phyloP scores from a whole-genome alignment of 768 basidiomycete genomes.

The Pleurotus pulmonarius region DNA sequence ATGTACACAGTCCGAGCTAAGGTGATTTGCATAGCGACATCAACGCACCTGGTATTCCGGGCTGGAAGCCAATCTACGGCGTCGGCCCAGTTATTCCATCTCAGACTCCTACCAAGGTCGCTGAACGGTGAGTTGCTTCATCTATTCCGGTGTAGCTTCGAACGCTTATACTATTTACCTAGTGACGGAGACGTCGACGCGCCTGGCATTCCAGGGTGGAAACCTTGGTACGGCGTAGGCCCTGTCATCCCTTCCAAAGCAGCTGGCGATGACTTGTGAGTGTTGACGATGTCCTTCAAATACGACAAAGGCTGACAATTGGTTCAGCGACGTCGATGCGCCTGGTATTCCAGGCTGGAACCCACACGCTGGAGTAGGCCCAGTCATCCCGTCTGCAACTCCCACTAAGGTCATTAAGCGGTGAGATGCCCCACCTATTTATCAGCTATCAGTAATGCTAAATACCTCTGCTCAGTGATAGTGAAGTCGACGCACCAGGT shows the following conservation, averaged over 20 bases:
- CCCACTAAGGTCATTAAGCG: not conserved
- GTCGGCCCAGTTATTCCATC: not conserved
- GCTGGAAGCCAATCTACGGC: not conserved
- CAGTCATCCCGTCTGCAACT: not conserved
- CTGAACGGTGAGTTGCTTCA: too few species aligned
- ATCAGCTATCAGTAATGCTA: too few species aligned
- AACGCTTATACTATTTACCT: too few species aligned
- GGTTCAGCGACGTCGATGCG: not conserved
- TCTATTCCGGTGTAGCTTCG: too few species aligned
- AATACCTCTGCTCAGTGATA: not conserved
- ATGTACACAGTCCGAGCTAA: not conserved
- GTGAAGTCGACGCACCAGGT: not conserved
- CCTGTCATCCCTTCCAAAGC: not conserved
- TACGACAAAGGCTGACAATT: too few species aligned
- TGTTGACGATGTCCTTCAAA: too few species aligned
- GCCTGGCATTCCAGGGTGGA: not conserved
- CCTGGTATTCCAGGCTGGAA: not conserved
- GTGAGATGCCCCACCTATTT: too few species aligned
- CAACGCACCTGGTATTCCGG: not conserved
- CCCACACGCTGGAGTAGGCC: not conserved
- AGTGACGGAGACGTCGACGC: not conserved
- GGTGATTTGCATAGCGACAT: not conserved
- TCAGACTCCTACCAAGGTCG: not conserved
- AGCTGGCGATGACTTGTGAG: not conserved
- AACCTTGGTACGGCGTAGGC: not conserved